phyloP scores from a whole-genome alignment of 495 filamentous ascomycete species.

The Usnea hakonensis region DNA sequence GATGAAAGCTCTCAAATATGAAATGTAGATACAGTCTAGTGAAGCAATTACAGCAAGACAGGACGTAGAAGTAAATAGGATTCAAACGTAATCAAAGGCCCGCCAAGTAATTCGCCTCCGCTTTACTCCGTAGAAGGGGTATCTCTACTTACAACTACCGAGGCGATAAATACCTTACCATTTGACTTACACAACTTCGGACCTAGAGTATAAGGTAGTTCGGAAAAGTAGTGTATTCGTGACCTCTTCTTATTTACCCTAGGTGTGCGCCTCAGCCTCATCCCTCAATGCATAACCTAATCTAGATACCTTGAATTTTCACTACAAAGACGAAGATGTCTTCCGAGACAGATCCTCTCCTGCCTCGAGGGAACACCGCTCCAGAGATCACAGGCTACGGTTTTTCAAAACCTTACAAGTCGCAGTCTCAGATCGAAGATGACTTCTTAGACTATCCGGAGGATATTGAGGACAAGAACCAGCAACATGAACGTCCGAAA shows the following conservation, averaged over 20 bases:
- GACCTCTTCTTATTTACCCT: no score
- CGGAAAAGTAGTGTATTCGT: no score
- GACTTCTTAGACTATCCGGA: conserved; percentile 4
- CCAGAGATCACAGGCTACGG: conserved; percentile 24
- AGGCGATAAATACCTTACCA: no score
- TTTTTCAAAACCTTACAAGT: conserved; percentile 10
- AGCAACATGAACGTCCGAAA: not conserved
- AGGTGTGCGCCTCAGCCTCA: no score
- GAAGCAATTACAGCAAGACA: not conserved
- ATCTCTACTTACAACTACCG: no score
- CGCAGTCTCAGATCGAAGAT: conserved; percentile 5
- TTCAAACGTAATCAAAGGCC: no score
- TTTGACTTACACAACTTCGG: no score
- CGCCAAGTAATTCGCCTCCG: no score
- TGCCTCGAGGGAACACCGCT: conserved; percentile 17
- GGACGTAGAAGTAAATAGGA: not conserved
- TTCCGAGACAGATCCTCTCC: conserved; percentile 24
- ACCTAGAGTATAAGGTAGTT: no score
- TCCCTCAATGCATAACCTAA: not conserved
- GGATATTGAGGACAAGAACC: conserved; percentile 10
- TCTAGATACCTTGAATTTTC: not conserved
- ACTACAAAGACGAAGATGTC: not conserved
- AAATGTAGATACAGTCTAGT: not conserved
- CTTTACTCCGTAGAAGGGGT: no score
- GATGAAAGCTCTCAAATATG: not conserved